Evolutionary conservation across 495 filamentous ascomycete species (phyloP), one percentile per base, ranked within the genome.

Genomic region (Daldinia loculata): DNA sequence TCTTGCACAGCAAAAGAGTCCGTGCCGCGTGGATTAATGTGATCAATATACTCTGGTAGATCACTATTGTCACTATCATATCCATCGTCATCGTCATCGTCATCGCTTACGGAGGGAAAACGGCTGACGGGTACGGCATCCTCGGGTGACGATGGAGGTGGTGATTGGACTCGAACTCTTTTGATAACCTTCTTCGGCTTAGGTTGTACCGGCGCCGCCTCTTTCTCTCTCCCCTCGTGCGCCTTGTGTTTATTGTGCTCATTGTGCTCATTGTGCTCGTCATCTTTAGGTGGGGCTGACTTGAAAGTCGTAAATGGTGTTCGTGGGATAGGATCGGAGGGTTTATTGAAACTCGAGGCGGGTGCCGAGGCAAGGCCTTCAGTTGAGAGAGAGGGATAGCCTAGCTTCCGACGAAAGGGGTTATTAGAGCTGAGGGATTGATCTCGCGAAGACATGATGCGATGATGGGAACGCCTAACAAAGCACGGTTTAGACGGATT

Each of bases 111-210:
- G 3, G 80, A 69, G 8, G 78, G 77, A 66, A 78, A 81, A 9
- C 68, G 70, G 9, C 62, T 69, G 24, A 67, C 69, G 8, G 74
- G 71, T 14, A 55, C 57, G 36, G 71, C 63, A 63, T 80, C 78
- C 53, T 84, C 82, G 63, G 83, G 84, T 14, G 82, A 84, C 11
- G 81, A 82, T 1, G 86, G 84, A 58, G 85, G 86, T 32, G 86
- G 85, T 32, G 85, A 87, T 70, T 87, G 84, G 2, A 88, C 84
- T 57, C 85, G 82, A 27, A 88, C 86, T 68, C 80, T 87, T 74
- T 88, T 88, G 2, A 83, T 76, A 4, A 83, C 75, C 70, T 86
- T 83, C 60, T 80, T 83, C 45, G 83, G 81, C 70, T 78, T 82
- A 22, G 78, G 76, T 39, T 78, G 65, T 17, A 79, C 74, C 14